Conservation (phyloP, 2,329 filamentous ascomycete genomes). For the Aspergillus aculeatinus region DNA sequence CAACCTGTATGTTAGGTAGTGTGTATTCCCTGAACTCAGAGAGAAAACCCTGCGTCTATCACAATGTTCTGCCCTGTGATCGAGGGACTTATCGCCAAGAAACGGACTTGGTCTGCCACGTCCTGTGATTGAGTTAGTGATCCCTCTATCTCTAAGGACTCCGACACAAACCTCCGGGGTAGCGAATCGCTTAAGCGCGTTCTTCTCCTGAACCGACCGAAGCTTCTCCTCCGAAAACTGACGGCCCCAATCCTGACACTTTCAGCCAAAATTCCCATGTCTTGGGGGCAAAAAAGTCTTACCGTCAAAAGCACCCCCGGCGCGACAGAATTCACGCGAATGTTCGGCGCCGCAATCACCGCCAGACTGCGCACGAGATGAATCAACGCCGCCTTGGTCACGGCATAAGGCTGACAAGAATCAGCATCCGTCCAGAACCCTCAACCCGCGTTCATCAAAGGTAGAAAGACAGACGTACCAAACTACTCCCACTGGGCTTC, state of each 20-base stretch:
- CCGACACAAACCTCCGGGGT: constrained; percentile 4
- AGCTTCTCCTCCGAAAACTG: constrained; percentile 5
- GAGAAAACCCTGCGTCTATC: background rate
- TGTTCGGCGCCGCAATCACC: constrained; percentile 5
- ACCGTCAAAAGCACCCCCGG: constrained; percentile 10
- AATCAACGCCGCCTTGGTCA: constrained; percentile 9
- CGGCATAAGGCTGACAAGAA: constrained; percentile 2
- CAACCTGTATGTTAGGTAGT: too few relatives aligned
- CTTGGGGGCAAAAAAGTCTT: background rate
- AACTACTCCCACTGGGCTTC: constrained; percentile 60
- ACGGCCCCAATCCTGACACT: constrained; percentile 5
- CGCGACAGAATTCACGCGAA: constrained; percentile 7
- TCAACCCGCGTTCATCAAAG: too few relatives aligned
- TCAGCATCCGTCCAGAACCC: too few relatives aligned
- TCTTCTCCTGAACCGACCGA: constrained; percentile 1
- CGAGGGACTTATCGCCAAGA: background rate
- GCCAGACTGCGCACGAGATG: constrained; percentile 7
- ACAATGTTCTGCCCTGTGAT: constrained; percentile 6
- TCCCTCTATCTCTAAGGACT: too few relatives aligned
- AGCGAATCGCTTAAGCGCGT: constrained; percentile 5
- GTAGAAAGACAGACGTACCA: constrained; percentile 29
- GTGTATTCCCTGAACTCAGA: too few relatives aligned
- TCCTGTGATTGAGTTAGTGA: background rate
- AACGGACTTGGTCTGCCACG: constrained; percentile 5
- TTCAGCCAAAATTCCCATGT: background rate